Conservation (phyloP, 495 filamentous ascomycete species). For the Recurvomyces mirabilis region DNA sequence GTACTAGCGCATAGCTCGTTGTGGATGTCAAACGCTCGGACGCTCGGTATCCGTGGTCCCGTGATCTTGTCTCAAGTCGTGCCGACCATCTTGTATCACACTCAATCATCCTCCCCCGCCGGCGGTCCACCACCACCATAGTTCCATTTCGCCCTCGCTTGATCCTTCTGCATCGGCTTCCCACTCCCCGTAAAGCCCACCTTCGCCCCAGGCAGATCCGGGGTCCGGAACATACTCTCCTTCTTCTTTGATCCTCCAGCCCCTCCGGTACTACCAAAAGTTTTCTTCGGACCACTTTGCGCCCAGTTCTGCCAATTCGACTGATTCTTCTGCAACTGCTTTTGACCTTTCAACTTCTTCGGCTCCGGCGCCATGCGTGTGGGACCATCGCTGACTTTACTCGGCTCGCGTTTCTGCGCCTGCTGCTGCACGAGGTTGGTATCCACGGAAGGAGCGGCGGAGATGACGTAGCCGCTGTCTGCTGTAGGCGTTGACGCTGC, state of each 20-base stretch:
- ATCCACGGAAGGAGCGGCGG: conserved; percentile 77
- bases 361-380: conserved; percentile 52
- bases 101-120: conserved; percentile 59
- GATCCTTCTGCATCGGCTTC: conserved; percentile 86
- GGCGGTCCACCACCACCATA: conserved; percentile 58
- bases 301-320: conserved; percentile 91
- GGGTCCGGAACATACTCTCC: conserved; percentile 95
- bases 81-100: neutral
- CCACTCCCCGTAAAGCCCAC: conserved; percentile 95
- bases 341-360: conserved; percentile 80
- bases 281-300: conserved; percentile 53
- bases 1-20: no score
- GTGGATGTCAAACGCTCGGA: neutral
- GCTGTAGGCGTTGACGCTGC: neutral
- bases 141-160: conserved; percentile 68
- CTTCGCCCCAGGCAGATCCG: conserved; percentile 30
- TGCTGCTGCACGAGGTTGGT: conserved; percentile 61
- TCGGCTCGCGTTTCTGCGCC: conserved; percentile 55
- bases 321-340: conserved; percentile 80
- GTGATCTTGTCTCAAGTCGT: no score
- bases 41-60: neutral
- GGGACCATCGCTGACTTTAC: conserved; percentile 56
- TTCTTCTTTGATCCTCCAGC: conserved; percentile 65
- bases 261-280: neutral
- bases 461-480: conserved; percentile 54